Evolutionary conservation across 169 alveolate genomes (phyloP), one percentile per base, ranked within the genome.

Genomic region (Cryptosporidium felis): DNA sequence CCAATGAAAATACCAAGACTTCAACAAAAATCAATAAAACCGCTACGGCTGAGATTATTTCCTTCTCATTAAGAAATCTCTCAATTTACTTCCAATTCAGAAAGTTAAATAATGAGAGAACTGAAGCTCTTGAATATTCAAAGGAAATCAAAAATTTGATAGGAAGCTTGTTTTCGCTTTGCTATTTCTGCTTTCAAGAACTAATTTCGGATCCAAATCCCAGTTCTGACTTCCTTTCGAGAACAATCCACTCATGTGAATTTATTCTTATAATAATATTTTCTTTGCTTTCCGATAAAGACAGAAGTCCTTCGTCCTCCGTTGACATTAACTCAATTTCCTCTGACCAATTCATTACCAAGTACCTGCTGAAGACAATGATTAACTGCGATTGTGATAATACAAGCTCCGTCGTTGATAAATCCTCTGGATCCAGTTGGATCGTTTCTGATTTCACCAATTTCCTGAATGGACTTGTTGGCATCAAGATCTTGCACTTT

Each of bases 261-360:
- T 66, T 46, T 66, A 66, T 46, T 23, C 28, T 66, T 47, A 66
- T 41, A 1, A 45, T 66, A 10, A 66, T 66, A 12, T 30, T 66
- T 46, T 45, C 82, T 1, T 28, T 66, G 14, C 62, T 66, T 45
- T 66, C 82, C 16, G 82, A 66, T 30, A 66, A 66, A 21, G 62
- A 66, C 8, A 28, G 63, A 23, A 44, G 5, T 45, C 32, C 45
- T 8, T n/a, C n/a, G n/a, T n/a, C n/a, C n/a, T 34, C 16, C 18
- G 34, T 66, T 8, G 36, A 66, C 49, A 23, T 66, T 2, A 16
- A 46, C 16, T 14, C 14, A 4, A 46, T 66, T 45, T 30, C 82
- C 45, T 47, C 14, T 5, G 30, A 46, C 21, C 62, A 66, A 30
- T 28, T 66, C 12, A 66, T 66, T 30, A 28, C 49, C 6, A 49